Conservation (phyloP, 2,329 filamentous ascomycete genomes). For the Cladosporium phlei region DNA sequence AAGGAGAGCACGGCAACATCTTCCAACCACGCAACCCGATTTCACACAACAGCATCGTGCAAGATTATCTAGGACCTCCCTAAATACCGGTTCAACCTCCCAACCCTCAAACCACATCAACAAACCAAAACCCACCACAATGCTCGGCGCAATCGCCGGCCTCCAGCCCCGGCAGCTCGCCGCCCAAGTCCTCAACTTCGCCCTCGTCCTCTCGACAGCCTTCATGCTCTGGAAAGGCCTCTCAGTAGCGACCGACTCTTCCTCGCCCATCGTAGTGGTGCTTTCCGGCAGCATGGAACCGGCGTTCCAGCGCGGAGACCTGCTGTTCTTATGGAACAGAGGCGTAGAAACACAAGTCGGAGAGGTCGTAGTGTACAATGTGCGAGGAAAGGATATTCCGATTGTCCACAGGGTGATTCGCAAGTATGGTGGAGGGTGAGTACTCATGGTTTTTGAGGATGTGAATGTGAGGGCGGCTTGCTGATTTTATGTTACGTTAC, state of each 20-base stretch:
- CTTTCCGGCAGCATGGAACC: constrained; percentile 81
- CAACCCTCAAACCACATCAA: not conserved
- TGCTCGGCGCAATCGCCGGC: constrained; percentile 62
- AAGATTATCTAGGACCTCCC: no score
- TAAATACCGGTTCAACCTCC: no score
- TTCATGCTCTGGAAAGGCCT: constrained; percentile 93
- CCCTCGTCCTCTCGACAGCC: constrained; percentile 79
- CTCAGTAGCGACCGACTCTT: constrained; percentile 65
- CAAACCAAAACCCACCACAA: constrained; percentile 35
- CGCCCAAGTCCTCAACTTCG: constrained; percentile 82
- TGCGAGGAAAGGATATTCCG: constrained; percentile 89
- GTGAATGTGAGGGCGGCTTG: not conserved
- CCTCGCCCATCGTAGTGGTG: constrained; percentile 72
- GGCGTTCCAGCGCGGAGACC: constrained; percentile 72
- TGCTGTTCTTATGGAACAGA: constrained; percentile 73
- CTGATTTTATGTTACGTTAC: constrained; percentile 1
- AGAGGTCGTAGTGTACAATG: constrained; percentile 76
- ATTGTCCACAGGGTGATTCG: constrained; percentile 92
- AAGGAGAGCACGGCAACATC: no score
- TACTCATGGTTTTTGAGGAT: constrained; percentile 12
- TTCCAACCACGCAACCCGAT: no score
- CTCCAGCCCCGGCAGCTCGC: constrained; percentile 76
- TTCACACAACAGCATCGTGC: no score
- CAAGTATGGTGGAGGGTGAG: constrained; percentile 57
- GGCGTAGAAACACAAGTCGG: constrained; percentile 60